Conservation (phyloP, 371 early-diverging fungal genomes). For the Fennellomyces sp. region DNA sequence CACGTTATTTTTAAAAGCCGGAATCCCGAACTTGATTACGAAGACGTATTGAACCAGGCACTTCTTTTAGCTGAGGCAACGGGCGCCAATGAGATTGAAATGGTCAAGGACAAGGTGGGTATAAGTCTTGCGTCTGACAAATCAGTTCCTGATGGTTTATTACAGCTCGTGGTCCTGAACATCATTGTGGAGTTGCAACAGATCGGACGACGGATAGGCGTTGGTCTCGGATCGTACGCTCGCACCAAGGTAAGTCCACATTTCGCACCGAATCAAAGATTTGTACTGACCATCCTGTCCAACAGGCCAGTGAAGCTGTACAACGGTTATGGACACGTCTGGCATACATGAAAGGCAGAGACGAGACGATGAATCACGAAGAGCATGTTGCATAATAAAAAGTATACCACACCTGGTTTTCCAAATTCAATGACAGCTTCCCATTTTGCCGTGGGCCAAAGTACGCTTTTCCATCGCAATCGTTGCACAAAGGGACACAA, state of each 20-base stretch:
- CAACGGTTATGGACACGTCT: slow-evolving; percentile 42
- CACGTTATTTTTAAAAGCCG: slow-evolving; percentile 22
- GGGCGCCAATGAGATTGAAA: slow-evolving; percentile 27
- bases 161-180: slow-evolving; percentile 12
- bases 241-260: slow-evolving; percentile 26
- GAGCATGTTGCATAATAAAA: neutral
- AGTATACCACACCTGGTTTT: neutral
- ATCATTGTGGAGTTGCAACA: slow-evolving; percentile 22
- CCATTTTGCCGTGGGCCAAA: neutral
- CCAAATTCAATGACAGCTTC: neutral
- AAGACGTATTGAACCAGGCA: slow-evolving; percentile 17
- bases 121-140: neutral
- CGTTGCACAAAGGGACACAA: neutral
- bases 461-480: neutral
- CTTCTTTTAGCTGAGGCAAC: slow-evolving; percentile 34
- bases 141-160: neutral
- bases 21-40: slow-evolving; percentile 23
- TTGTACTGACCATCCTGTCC: neutral
- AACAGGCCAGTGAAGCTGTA: slow-evolving; percentile 43
- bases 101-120: slow-evolving; percentile 24
- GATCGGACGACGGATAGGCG: slow-evolving; percentile 32
- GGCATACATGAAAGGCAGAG: slow-evolving; percentile 27
- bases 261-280: neutral
- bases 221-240: slow-evolving; percentile 28
- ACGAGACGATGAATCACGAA: slow-evolving; percentile 8